Evolutionary conservation across 768 basidiomycete genomes (phyloP).

Genomic region (Kwoniella newhampshirensis): DNA sequence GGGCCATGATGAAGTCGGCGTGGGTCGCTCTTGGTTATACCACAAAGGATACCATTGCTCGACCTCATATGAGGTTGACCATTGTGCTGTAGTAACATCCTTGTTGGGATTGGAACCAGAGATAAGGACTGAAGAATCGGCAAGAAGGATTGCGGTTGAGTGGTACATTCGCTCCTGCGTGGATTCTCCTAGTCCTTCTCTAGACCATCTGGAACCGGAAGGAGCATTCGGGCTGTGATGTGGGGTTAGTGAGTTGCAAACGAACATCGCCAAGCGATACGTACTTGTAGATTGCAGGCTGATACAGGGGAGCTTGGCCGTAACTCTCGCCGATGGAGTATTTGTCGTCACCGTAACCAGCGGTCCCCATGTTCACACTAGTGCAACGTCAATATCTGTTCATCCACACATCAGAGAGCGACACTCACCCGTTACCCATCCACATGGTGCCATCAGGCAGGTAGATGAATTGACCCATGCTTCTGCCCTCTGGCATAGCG

Average conservation of each 20-base stretch:
- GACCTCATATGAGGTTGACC: slow-evolving; percentile 72
- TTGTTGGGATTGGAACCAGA: slow-evolving; percentile 76
- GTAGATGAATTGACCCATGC: slow-evolving; percentile 88
- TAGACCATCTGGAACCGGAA: slow-evolving; percentile 68
- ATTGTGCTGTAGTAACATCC: slow-evolving; percentile 61
- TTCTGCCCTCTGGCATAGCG: slow-evolving; percentile 54
- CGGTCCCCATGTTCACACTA: slow-evolving; percentile 80
- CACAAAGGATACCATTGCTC: slow-evolving; percentile 92
- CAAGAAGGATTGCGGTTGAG: slow-evolving; percentile 82
- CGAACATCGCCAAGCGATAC: too few relatives aligned
- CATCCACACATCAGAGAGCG: too few relatives aligned
- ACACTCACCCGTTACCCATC: slow-evolving; percentile 52
- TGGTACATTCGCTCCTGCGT: slow-evolving; percentile 83
- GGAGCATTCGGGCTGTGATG: slow-evolving; percentile 70
- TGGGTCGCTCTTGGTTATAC: slow-evolving; percentile 72
- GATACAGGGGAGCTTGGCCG: slow-evolving; percentile 73
- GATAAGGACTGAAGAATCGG: slow-evolving; percentile 77
- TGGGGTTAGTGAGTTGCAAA: too few relatives aligned
- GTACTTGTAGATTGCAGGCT: slow-evolving; percentile 83
- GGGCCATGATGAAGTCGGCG: slow-evolving; percentile 66
- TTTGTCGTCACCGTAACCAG: slow-evolving; percentile 71
- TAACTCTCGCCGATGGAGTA: slow-evolving; percentile 59
- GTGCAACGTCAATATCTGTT: too few relatives aligned
- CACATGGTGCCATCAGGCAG: slow-evolving; percentile 58
- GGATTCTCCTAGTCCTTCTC: slow-evolving; percentile 62